Evolutionary conservation across 2,329 filamentous ascomycete species (phyloP), one percentile per base, ranked within the genome.

Genomic region (Arachnomyces sp.): DNA sequence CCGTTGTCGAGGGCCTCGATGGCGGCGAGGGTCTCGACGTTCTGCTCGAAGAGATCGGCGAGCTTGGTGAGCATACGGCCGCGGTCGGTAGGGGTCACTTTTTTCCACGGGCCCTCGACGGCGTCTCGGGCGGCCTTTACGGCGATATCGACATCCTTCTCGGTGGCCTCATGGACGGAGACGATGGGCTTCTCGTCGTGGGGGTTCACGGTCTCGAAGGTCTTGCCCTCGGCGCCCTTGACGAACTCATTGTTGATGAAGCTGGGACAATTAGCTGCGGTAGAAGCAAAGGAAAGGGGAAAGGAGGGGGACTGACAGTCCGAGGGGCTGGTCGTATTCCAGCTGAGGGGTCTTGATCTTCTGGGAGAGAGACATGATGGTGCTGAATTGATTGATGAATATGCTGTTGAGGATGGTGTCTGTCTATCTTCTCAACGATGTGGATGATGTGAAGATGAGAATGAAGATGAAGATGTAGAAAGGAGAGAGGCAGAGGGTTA

Each of bases 141-240:
- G 48, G 89, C 89, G 44, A 88, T 68, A 63, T 80, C 76, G 60
- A 78, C 72, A 70, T 66, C 59, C 73, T 93, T 88, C 73, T 93
- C 87, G 49, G 82, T 84, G 59, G 82, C 89, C 70, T 94, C 88
- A 60, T 78, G 71, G 54, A 94, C 84, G 40, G 80, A 81, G 72
- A 73, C 77, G 71, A 94, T 93, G 58, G 86, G 78, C 66, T 88
- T 80, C 66, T 94, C 89, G 50, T 78, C 86, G 49, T 82, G 59
- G 44, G 88, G 88, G 76, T 94, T 94, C 74, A 92, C 82, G 64
- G 88, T 84, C 68, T 94, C 87, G 59, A 94, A 92, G 52, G 82
- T 88, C 76, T 86, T 82, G 70, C 88, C 88, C 55, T 94, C 85
- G 48, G 83, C 80, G 61, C 79, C 74, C 65, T 83, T 79, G 49